Evolutionary conservation across 2,329 filamentous ascomycete genomes (phyloP), one percentile per base, ranked within the genome.

Genomic region (Tolypocladium nubicola): DNA sequence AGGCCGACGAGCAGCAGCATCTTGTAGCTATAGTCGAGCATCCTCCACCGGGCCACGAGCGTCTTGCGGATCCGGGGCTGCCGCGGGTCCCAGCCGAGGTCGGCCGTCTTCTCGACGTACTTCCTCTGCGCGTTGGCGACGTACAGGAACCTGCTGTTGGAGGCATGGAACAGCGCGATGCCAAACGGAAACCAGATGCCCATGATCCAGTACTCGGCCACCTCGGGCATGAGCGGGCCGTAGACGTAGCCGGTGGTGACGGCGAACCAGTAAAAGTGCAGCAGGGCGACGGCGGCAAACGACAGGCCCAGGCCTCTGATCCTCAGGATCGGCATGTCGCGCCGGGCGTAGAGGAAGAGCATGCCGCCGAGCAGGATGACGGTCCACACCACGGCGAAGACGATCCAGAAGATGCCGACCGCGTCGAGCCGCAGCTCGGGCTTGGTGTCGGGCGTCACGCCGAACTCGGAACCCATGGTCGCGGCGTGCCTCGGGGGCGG

Each of bases 131-230:
- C 73, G 61, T 76, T 76, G 54, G 82, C 82, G 56, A 85, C 74
- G 61, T 84, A 73, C 21, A 85, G 75, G 56, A 87, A 82, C 57
- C 82, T 81, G 63, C 75, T 79, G 66, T 86, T 85, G 59, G 80
- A 80, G 26, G 82, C 84, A 64, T 87, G 84, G 65, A 87, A 87
- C 6, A 88, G 70, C 9, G 82, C 84, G 56, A 88, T 82, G 30
- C 85, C 84, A 53, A 83, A 78, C 13, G 85, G 85, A 3, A 87
- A 72, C 67, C 82, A 85, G 57, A 83, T 74, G 60, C 80, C 79
- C 85, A 88, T 88, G 68, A 85, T 77, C 82, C 84, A 88, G 66
- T 77, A 88, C 68, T 86, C 81, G 19, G 75, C 74, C 23, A 76
- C 71, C 55, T 81, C 81, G 0, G 82, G 79, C 55, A 72, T 69